phyloP scores from a whole-genome alignment of 768 basidiomycete genomes.

The Tulasnella calospora region DNA sequence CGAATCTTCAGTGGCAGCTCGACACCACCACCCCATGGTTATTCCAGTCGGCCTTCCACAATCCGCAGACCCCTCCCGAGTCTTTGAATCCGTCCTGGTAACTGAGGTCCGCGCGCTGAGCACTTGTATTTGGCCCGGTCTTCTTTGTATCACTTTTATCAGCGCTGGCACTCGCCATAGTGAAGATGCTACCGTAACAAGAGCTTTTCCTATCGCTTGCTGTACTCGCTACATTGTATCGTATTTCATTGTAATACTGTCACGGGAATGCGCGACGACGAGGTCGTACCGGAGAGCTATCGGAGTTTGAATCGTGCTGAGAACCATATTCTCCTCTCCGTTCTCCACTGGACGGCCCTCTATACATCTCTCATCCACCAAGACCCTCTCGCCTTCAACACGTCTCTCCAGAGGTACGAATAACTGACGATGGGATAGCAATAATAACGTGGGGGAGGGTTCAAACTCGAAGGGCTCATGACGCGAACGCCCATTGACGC shows the following conservation, averaged over 20 bases:
- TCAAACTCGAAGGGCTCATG: too few relatives aligned
- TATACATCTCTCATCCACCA: too few relatives aligned
- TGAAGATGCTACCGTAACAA: not conserved
- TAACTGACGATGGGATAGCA: too few relatives aligned
- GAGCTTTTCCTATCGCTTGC: not conserved
- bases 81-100: too few relatives aligned
- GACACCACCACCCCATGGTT: not conserved
- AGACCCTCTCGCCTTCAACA: too few relatives aligned
- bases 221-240: not conserved
- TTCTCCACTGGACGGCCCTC: too few relatives aligned
- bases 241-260: not conserved
- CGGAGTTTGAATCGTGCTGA: not conserved
- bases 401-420: too few relatives aligned
- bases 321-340: too few relatives aligned
- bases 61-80: not conserved
- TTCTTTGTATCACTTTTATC: not conserved
- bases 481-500: too few relatives aligned
- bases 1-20: not conserved
- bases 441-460: too few relatives aligned
- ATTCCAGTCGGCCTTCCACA: not conserved
- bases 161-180: not conserved
- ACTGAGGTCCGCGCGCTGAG: not conserved
- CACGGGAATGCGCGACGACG: not conserved
- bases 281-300: not conserved
- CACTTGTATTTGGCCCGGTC: too few relatives aligned